A percentile compares a stretch with the other conserved stretches of the same genome.
Evolutionary conservation across 2,329 filamentous ascomycete genomes (phyloP).

Genomic region (Pseudomassariella vexata): DNA sequence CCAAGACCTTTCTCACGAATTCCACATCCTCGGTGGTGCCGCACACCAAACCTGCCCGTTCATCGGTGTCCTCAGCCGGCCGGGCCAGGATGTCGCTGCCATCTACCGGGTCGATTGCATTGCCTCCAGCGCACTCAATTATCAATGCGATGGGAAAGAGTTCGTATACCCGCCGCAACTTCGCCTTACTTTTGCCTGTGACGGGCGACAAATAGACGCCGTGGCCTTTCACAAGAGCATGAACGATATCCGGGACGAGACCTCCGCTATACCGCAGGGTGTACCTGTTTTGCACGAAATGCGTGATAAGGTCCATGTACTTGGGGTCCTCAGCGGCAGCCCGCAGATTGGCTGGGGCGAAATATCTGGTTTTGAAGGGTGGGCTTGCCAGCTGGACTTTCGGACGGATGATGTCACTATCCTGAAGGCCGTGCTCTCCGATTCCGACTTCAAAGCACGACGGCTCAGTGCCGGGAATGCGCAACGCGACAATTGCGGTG

Average conservation of each 20-base stretch:
- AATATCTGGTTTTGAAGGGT: conserved; percentile 47
- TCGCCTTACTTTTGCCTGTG: conserved; percentile 43
- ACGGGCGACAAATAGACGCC: conserved; percentile 57
- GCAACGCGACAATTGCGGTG: conserved; percentile 48
- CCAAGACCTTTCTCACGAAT: conserved; percentile 15
- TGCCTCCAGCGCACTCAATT: conserved; percentile 53
- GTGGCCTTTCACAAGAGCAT: conserved; percentile 55
- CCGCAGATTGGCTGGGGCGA: conserved; percentile 57
- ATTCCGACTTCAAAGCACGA: conserved; percentile 49
- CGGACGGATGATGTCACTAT: conserved; percentile 33
- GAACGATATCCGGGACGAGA: conserved; percentile 55
- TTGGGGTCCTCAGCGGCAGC: conserved; percentile 42
- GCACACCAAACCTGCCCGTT: conserved; percentile 44
- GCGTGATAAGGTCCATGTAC: conserved; percentile 44
- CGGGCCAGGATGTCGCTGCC: conserved; percentile 35
- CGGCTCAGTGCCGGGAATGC: conserved; percentile 31
- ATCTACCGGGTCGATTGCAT: conserved; percentile 42
- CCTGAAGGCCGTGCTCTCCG: conserved; percentile 14
- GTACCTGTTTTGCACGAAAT: conserved; percentile 47
- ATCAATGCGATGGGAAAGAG: conserved; percentile 54
- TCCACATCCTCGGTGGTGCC: conserved; percentile 45
- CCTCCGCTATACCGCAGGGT: conserved; percentile 57
- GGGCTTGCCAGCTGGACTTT: conserved; percentile 29
- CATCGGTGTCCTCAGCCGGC: conserved; percentile 35
- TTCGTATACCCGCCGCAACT: conserved; percentile 53